A percentile compares a stretch with the other conserved stretches of the same genome.
Evolutionary conservation across 139 green algal species (phyloP).

Genomic region (Chara braunii): DNA sequence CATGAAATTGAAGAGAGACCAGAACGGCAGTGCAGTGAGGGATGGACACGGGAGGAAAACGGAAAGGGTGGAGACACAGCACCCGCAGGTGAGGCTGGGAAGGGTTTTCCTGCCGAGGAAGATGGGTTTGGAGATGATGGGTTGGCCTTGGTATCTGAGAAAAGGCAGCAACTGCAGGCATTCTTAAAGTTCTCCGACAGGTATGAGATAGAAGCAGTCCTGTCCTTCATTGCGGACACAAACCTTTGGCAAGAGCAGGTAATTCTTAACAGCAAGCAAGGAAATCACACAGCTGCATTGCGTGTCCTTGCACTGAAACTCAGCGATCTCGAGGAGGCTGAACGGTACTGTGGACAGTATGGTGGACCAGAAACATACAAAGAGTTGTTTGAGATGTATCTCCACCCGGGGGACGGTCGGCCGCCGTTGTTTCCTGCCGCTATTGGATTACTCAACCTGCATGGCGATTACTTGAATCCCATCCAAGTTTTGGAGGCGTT

Average conservation of each 20-base stretch:
- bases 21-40: too few relatives aligned
- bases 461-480: not conserved
- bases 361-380: not conserved
- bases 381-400: conserved; percentile 6
- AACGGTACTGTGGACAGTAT: not conserved
- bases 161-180: too few relatives aligned
- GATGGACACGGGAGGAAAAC: too few relatives aligned
- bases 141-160: too few relatives aligned
- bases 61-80: too few relatives aligned
- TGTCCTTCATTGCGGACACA: too few relatives aligned
- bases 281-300: not conserved
- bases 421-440: not conserved
- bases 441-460: not conserved
- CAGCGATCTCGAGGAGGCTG: not conserved
- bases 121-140: too few relatives aligned
- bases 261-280: not conserved
- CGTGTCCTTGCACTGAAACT: not conserved
- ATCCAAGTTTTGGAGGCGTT: not conserved
- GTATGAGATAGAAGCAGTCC: too few relatives aligned
- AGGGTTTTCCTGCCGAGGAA: too few relatives aligned
- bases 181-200: too few relatives aligned
- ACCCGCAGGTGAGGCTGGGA: too few relatives aligned
- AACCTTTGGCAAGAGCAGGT: not conserved
- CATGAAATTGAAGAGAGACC: too few relatives aligned
- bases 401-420: not conserved